phyloP scores from a whole-genome alignment of 2,329 filamentous ascomycete genomes.

The Emmonsia crescens region DNA sequence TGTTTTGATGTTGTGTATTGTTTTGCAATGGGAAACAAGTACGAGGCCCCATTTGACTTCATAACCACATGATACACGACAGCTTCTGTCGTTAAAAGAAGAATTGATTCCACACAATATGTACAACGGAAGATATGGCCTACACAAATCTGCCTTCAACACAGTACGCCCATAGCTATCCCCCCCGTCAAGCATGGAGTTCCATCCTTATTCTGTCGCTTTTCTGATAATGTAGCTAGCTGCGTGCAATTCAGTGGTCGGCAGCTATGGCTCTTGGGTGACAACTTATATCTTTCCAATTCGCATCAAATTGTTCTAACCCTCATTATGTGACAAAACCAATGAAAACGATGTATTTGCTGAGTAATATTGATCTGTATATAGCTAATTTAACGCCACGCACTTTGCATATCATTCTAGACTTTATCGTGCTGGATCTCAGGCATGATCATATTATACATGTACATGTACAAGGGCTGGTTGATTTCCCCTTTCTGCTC shows the following conservation, averaged over 20 bases:
- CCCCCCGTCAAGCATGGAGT: not conserved
- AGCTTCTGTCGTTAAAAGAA: not conserved
- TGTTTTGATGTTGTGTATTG: conserved; percentile 12
- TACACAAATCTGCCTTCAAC: not conserved
- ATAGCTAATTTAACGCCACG: not conserved
- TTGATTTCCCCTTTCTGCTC: not conserved
- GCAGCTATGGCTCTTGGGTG: not conserved
- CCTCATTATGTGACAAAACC: not conserved
- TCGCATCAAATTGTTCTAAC: not conserved
- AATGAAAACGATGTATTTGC: not conserved
- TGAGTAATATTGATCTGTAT: not conserved
- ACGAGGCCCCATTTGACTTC: not conserved
- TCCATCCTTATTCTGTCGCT: too few relatives aligned
- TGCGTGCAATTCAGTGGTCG: not conserved
- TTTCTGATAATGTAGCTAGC: too few relatives aligned
- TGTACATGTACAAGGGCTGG: not conserved
- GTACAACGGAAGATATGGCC: not conserved
- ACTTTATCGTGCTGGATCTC: not conserved
- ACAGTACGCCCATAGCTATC: not conserved
- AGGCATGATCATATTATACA: too few relatives aligned
- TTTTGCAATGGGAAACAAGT: not conserved
- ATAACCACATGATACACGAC: not conserved
- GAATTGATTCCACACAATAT: not conserved
- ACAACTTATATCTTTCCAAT: not conserved
- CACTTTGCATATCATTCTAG: not conserved